These are phyloP conservation scores for Didymella sp. DNA, from an alignment of 2,329 filamentous ascomycete species.

Conservation along the genomic window DNA sequence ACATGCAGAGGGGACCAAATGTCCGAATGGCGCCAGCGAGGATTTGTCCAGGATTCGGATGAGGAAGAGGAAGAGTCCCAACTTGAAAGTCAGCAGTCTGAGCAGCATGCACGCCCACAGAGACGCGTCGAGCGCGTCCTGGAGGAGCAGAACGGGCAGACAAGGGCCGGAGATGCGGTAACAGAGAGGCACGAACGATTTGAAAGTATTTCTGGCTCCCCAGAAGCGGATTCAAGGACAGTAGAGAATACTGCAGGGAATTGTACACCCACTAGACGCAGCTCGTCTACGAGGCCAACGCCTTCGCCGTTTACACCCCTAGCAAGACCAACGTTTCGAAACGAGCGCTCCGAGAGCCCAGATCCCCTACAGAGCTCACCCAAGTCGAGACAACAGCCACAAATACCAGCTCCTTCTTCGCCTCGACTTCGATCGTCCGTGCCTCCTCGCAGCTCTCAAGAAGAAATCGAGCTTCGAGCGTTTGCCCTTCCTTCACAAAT, in stretches of 20 bases:
- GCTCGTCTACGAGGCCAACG: constrained; percentile 20
- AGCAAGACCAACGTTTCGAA: constrained; percentile 1
- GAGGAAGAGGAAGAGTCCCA: constrained; percentile 53
- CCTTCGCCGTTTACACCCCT: constrained; percentile 32
- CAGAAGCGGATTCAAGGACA: not conserved
- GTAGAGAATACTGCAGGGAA: not conserved
- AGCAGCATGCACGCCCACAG: constrained; percentile 20
- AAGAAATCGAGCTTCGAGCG: constrained; percentile 15
- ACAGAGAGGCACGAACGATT: not conserved
- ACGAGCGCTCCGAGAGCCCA: constrained; percentile 38
- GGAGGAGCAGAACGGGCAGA: not conserved
- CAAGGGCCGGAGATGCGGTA: not conserved
- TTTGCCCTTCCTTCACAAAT: constrained; percentile 12
- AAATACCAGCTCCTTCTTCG: constrained; percentile 2
- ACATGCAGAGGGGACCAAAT: constrained; percentile 52
- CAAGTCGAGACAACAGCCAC: constrained; percentile 11
- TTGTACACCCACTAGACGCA: constrained; percentile 13
- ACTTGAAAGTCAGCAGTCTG: constrained; percentile 35
- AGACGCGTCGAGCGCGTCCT: constrained; percentile 33
- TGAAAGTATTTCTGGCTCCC: not conserved
- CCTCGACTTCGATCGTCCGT: constrained; percentile 16
- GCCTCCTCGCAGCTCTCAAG: constrained; percentile 11
- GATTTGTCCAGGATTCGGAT: constrained; percentile 60
- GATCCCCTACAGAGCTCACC: constrained; percentile 38
- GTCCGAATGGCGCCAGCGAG: constrained; percentile 58